Evolutionary conservation across 805 yeast species (phyloP), one percentile per base, ranked within the genome.

Genomic region (Pichia occidentalis): DNA sequence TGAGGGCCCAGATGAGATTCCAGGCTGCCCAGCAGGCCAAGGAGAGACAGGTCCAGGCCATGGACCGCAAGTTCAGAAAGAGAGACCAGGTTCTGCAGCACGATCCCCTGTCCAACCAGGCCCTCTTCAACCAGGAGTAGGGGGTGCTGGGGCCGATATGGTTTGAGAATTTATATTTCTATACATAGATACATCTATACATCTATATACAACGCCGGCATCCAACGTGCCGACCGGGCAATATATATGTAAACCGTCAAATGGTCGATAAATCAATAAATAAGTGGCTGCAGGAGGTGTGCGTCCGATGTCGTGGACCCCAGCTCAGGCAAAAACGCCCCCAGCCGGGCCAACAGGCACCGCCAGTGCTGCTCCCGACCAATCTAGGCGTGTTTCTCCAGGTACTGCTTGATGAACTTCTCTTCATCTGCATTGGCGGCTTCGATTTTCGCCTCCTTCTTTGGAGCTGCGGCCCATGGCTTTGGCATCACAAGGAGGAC

Each of bases 401-500:
- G 68, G 71, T 75, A 87, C 54, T 78, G 83, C 60, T 65, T 70
- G 55, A 88, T 80, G 68, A 83, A 88, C 62, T 81, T 78, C 63
- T 85, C 95, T 69, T 88, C 97, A 56, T 86, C 97, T 51, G 86
- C 77, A 35, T 87, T 74, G 40, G 77, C 63, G 48, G 95, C 95
- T 48, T 76, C 74, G 61, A 86, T 73, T 28, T 78, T 67, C 32
- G 92, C 87, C 51, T 67, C 70, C 53, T 80, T 73, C 42, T 56
- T 57, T 49, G 77, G 69, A 48, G 73, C 68, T 19, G 77, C 64
- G 44, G 67, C 65, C 84, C 81, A 78, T 62, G 88, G 85, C 62
- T 85, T 82, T 59, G 92, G 92, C 34, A 70, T 61, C 44, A 73
- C 77, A 38, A 77, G 61, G 32, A 77, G 68, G 27, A 73, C 75